These are phyloP conservation scores for Trichoderma breve DNA, from an alignment of 2,329 filamentous ascomycete species.

Conservation along the genomic window DNA sequence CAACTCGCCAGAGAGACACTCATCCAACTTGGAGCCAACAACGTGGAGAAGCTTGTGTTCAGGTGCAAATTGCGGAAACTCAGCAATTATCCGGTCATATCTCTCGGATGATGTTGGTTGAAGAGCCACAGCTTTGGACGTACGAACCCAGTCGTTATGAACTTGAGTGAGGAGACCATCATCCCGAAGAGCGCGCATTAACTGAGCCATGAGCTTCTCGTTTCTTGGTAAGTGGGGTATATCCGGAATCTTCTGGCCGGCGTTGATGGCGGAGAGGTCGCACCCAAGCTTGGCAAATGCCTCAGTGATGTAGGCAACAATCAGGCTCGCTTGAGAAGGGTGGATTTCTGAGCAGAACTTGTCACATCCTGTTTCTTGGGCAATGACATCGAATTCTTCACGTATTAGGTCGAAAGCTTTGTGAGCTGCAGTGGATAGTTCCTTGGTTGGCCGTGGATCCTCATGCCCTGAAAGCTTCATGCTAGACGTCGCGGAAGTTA, in stretches of 20 bases:
- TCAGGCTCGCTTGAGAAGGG: neutral
- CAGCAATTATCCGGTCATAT: neutral
- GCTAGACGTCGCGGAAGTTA: neutral
- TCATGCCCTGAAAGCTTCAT: neutral
- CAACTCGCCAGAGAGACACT: neutral
- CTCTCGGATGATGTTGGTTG: neutral
- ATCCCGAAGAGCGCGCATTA: neutral
- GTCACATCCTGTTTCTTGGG: neutral
- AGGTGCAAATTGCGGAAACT: neutral
- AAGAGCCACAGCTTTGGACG: neutral
- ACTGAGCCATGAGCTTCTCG: neutral
- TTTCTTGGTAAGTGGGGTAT: neutral
- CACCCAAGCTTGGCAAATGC: neutral
- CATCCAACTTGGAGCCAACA: neutral
- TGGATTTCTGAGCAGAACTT: neutral
- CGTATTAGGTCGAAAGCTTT: neutral
- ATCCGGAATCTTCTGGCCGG: neutral
- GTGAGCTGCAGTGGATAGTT: neutral
- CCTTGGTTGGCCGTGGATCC: neutral
- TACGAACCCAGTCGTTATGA: neutral
- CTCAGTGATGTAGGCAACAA: neutral
- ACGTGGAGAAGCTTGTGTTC: neutral
- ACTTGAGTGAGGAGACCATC: neutral
- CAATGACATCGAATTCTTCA: neutral
- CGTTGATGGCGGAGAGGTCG: neutral